These are phyloP conservation scores for Marsdenia floribunda DNA, from an alignment of 257 asterid genomes.

Conservation along the genomic window DNA sequence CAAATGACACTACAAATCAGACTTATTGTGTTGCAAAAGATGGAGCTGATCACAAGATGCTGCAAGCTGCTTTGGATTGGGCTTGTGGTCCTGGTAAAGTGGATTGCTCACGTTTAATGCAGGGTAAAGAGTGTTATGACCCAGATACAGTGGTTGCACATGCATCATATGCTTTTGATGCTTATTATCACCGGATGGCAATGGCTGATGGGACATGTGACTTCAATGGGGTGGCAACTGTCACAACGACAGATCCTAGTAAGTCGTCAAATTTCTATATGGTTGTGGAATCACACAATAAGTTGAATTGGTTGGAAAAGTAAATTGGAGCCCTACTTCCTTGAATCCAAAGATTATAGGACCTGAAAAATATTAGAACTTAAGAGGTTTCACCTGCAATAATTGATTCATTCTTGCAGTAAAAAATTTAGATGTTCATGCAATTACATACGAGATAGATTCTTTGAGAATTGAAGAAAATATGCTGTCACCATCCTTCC, in stretches of 20 bases:
- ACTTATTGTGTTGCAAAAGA: slow-evolving; percentile 77
- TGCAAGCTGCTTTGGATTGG: slow-evolving; percentile 92
- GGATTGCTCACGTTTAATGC: slow-evolving; percentile 65
- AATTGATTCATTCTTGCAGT: not conserved
- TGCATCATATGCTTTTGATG: slow-evolving; percentile 87
- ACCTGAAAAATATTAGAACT: not conserved
- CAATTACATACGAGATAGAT: not conserved
- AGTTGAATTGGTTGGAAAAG: not conserved
- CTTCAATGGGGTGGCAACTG: slow-evolving; percentile 85
- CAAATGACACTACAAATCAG: slow-evolving; percentile 80
- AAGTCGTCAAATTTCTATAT: slow-evolving; percentile 18
- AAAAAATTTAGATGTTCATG: not conserved
- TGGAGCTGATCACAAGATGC: slow-evolving; percentile 64
- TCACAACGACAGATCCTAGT: slow-evolving; percentile 84
- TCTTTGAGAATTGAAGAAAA: not conserved
- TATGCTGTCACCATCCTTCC: not conserved
- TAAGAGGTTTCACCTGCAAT: not conserved
- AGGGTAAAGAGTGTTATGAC: slow-evolving; percentile 67
- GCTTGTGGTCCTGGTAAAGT: slow-evolving; percentile 95
- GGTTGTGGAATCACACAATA: not conserved
- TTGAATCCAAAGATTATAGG: not conserved
- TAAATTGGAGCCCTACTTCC: not conserved
- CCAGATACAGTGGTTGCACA: slow-evolving; percentile 72
- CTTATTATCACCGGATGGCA: slow-evolving; percentile 68
- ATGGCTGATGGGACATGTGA: slow-evolving; percentile 76